Evolutionary conservation across 139 green algal species (phyloP).

Genomic region (Eudorina sp.): DNA sequence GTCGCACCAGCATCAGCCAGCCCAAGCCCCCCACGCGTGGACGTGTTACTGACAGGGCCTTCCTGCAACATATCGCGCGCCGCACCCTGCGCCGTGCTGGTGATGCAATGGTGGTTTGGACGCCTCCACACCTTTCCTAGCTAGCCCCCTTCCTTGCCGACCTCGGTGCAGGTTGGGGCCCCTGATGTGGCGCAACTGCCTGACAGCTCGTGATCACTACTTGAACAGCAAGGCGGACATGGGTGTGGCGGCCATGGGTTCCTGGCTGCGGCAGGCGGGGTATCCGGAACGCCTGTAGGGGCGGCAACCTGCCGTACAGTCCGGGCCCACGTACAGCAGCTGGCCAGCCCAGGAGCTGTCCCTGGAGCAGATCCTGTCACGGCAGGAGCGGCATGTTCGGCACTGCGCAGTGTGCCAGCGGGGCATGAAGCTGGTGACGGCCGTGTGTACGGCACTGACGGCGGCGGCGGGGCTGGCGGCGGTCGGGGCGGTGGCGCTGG

Average conservation of each 20-base stretch:
- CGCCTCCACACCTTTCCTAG: too few species aligned
- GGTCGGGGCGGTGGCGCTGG: background rate
- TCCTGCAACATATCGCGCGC: too few species aligned
- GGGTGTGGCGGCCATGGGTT: constrained; percentile 47
- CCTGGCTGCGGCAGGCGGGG: constrained; percentile 34
- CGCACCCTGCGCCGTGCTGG: too few species aligned
- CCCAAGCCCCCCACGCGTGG: too few species aligned
- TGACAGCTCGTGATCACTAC: constrained; percentile 29
- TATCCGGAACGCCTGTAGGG: constrained; percentile 55
- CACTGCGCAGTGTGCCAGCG: constrained; percentile 48
- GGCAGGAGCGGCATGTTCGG: constrained; percentile 44
- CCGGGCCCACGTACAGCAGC: background rate
- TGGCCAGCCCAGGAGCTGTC: background rate
- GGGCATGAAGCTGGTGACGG: constrained; percentile 32
- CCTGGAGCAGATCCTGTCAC: background rate
- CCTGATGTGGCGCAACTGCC: constrained; percentile 44
- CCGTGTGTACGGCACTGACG: constrained; percentile 23
- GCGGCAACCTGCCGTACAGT: background rate
- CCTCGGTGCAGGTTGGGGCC: too few species aligned
- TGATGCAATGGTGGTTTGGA: too few species aligned
- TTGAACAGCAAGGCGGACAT: constrained; percentile 47
- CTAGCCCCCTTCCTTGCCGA: too few species aligned
- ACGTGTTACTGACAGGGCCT: too few species aligned
- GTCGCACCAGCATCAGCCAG: too few species aligned
- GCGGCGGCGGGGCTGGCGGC: constrained; percentile 13